A percentile compares a stretch with the other conserved stretches of the same genome.
Conservation (phyloP, 129 eudicot genomes). For the Escallonia rubra region DNA sequence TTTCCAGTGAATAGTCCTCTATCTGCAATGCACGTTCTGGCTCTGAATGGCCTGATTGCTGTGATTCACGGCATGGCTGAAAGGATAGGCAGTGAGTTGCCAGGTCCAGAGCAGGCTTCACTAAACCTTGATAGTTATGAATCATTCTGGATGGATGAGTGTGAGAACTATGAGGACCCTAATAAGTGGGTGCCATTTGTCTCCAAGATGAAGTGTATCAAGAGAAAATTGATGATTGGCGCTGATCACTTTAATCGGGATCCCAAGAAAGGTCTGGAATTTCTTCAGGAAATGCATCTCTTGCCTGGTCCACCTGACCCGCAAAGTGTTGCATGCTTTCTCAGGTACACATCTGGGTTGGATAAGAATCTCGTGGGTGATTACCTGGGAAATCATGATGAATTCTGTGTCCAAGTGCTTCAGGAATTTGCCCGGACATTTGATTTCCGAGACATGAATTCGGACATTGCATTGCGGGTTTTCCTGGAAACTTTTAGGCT, state of each 20-base stretch:
- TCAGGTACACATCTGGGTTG: constrained; percentile 58
- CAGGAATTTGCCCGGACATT: constrained; percentile 74
- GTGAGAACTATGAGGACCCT: constrained; percentile 50
- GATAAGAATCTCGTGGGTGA: constrained; percentile 80
- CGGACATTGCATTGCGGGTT: constrained; percentile 71
- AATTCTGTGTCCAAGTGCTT: constrained; percentile 69
- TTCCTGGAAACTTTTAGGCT: constrained; percentile 73
- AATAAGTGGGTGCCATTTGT: constrained; percentile 67
- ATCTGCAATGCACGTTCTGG: constrained; percentile 66
- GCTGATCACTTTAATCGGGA: constrained; percentile 80
- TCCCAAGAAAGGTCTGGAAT: constrained; percentile 76
- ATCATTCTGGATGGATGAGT: constrained; percentile 55
- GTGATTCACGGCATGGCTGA: constrained; percentile 82
- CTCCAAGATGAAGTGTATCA: constrained; percentile 52
- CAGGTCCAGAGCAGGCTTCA: constrained; percentile 30
- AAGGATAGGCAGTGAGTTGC: constrained; percentile 41
- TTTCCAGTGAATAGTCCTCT: constrained; percentile 77
- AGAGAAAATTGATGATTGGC: constrained; percentile 64
- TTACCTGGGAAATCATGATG: constrained; percentile 73
- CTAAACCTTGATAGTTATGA: constrained; percentile 38
- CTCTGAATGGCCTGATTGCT: constrained; percentile 71
- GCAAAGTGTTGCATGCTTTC: constrained; percentile 63
- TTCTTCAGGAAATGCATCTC: constrained; percentile 56
- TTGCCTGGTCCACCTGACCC: constrained; percentile 59
- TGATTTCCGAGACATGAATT: constrained; percentile 67